Base-by-base conservation (phyloP, 108 stramenopile species). In the Aurantiochytrium sp. region DNA sequence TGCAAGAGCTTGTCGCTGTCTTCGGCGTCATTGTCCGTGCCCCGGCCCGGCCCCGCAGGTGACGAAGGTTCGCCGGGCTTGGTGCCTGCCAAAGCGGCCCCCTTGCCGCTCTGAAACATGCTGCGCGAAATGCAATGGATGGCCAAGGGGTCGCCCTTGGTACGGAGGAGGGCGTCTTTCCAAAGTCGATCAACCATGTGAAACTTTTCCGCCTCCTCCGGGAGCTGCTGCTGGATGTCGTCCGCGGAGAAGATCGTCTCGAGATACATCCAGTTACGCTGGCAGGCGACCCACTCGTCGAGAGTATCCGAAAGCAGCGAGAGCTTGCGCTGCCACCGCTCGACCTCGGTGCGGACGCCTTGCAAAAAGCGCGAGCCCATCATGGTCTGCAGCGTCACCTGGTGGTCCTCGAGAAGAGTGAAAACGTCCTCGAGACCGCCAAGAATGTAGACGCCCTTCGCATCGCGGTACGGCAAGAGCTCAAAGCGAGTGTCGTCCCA, bases 201-300 rank as follows among this genome's bases (percentile, higher is more conserved):
- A 87, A 94, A 94, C 86, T 93, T 93, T 37, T 87, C 68, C 4
- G 92, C 85, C 89, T 94, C 94, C 27, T 73, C 91, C 2, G 94
- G 94, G 27, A 94, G 91, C 90, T 94, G 94, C 92, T 93, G 92
- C 91, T 93, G 92, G 32, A 94, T 94, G 87, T 94, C 94, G 68
- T 94, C 94, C 1, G 93, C 93, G 52, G 69, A 87, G 89, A 94
- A 94, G 8, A 94, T 94, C 10, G 91, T 93, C 85, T 94, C 94
- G 8, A 94, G 90, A 86, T 94, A 94, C 92, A 92, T 92, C 94
- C 94, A 94, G 68, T 93, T 90, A 34, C 92, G 91, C 88, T 92
- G 92, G 55, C 91, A 91, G 4, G 59, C 21, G 30, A 91, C 55
- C 93, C 93, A 94, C 68, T 93, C 93, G 90, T 94, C 93, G 37